Percentiles rank a stretch among this genome's conserved stretches.
phyloP scores from a whole-genome alignment of 23 red algal genomes.

The Cyanidioschyzon merolae region DNA sequence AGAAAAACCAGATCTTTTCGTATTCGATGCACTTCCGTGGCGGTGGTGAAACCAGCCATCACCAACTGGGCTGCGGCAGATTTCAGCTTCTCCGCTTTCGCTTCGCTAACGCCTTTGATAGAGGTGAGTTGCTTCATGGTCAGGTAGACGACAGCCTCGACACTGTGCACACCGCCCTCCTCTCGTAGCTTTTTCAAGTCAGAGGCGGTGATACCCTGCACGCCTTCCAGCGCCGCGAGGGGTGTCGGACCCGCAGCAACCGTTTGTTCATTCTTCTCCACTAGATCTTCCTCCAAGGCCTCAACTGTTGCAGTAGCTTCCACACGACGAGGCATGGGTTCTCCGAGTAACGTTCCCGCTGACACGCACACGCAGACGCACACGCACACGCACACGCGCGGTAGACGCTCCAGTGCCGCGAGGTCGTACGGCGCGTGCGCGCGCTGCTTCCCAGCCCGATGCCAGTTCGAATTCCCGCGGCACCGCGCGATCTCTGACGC shows the following conservation, averaged over 20 bases:
- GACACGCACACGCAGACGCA: no score
- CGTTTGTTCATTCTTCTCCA: slow-evolving; percentile 33
- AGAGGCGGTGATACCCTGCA: slow-evolving; percentile 60
- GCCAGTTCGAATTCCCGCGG: background rate
- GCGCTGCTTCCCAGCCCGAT: no score
- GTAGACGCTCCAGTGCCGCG: no score
- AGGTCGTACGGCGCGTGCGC: no score
- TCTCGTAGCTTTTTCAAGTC: slow-evolving; percentile 89
- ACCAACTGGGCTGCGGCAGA: slow-evolving; percentile 76
- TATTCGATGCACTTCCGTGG: slow-evolving; percentile 46
- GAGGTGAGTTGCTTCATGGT: slow-evolving; percentile 67
- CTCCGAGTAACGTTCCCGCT: no score
- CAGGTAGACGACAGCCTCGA: slow-evolving; percentile 88
- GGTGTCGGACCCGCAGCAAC: slow-evolving; percentile 35
- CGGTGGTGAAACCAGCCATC: slow-evolving; percentile 75
- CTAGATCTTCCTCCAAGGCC: slow-evolving; percentile 25
- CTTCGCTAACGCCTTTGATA: slow-evolving; percentile 86
- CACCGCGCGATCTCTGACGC: no score
- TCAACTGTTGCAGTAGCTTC: slow-evolving; percentile 3
- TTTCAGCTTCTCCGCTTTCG: slow-evolving; percentile 93
- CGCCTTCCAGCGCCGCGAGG: slow-evolving; percentile 53
- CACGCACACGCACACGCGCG: no score
- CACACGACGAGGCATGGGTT: slow-evolving; percentile 12
- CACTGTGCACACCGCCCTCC: slow-evolving; percentile 79
- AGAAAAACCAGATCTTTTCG: slow-evolving; percentile 62